phyloP scores from a whole-genome alignment of 371 early-diverging fungal species.

The Funneliformis caledonium region DNA sequence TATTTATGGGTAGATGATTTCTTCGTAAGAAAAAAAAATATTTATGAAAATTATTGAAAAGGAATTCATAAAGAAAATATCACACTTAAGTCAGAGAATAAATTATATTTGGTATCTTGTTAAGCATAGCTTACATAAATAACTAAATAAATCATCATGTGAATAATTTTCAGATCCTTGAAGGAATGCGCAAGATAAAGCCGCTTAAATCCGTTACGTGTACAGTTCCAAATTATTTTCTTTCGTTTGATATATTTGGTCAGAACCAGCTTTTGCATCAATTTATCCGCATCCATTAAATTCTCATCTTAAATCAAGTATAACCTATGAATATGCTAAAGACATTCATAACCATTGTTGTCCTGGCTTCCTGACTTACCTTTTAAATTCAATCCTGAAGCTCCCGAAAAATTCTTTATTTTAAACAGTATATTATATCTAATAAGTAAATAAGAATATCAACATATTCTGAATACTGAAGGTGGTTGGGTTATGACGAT shows the following conservation, averaged over 20 bases:
- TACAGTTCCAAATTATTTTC: constrained; percentile 51
- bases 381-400: neutral
- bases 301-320: neutral
- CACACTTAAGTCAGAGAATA: too few relatives aligned
- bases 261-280: constrained; percentile 56
- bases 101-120: constrained; percentile 33
- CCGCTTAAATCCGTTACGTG: constrained; percentile 50
- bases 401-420: neutral
- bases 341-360: constrained; percentile 6
- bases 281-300: neutral
- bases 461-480: constrained; percentile 8
- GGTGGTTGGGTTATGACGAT: constrained; percentile 3
- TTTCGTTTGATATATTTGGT: constrained; percentile 55
- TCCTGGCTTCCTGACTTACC: constrained; percentile 1
- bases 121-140: neutral
- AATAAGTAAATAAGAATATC: neutral
- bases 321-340: constrained; percentile 10
- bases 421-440: constrained; percentile 3
- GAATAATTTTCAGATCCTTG: constrained; percentile 43
- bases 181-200: constrained; percentile 53
- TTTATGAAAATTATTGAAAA: too few relatives aligned
- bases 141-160: neutral
- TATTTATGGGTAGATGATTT: too few relatives aligned
- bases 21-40: too few relatives aligned
- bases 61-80: too few relatives aligned